Percentiles rank a stretch among this genome's conserved stretches.
These are phyloP conservation scores for Lecanoromycetidae sp. DNA, from an alignment of 2,329 filamentous ascomycete species.

Conservation along the genomic window DNA sequence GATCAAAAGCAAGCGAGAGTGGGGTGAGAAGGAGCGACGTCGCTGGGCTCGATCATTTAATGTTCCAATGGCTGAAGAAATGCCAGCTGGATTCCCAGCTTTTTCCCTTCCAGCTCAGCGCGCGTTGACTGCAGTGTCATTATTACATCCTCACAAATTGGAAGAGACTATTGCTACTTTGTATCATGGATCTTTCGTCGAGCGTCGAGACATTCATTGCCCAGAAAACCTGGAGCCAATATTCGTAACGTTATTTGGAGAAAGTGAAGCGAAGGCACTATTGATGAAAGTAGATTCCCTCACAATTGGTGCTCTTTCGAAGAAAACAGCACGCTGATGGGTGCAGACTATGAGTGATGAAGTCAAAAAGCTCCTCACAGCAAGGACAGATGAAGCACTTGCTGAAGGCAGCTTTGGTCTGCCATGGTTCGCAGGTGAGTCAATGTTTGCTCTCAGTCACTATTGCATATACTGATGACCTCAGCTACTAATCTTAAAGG, in stretches of 20 bases:
- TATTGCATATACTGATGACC: not conserved
- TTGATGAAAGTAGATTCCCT: constrained; percentile 28
- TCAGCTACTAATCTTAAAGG: constrained; percentile 42
- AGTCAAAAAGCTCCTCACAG: constrained; percentile 35
- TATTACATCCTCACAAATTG: constrained; percentile 32
- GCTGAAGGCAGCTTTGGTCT: constrained; percentile 47
- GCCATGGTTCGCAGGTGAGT: constrained; percentile 39
- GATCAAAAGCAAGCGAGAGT: constrained; percentile 50
- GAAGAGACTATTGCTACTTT: constrained; percentile 33
- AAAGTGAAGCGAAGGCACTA: constrained; percentile 31
- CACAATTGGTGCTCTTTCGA: constrained; percentile 10
- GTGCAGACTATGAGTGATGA: constrained; percentile 26
- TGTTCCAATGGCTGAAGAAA: constrained; percentile 37
- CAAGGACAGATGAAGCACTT: constrained; percentile 42
- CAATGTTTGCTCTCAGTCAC: not conserved
- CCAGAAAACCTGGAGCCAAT: constrained; percentile 34
- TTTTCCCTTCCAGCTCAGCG: constrained; percentile 33
- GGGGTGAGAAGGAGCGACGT: constrained; percentile 41
- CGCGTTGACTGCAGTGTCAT: constrained; percentile 37
- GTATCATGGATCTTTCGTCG: constrained; percentile 42
- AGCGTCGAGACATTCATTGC: constrained; percentile 34
- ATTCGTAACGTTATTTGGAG: constrained; percentile 35
- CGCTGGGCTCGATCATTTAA: constrained; percentile 44
- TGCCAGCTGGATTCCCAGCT: constrained; percentile 41
- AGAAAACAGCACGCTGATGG: no score